These are phyloP conservation scores for Salpingoeca rosetta DNA, from an alignment of 78 protist genomes.

Conservation along the genomic window DNA sequence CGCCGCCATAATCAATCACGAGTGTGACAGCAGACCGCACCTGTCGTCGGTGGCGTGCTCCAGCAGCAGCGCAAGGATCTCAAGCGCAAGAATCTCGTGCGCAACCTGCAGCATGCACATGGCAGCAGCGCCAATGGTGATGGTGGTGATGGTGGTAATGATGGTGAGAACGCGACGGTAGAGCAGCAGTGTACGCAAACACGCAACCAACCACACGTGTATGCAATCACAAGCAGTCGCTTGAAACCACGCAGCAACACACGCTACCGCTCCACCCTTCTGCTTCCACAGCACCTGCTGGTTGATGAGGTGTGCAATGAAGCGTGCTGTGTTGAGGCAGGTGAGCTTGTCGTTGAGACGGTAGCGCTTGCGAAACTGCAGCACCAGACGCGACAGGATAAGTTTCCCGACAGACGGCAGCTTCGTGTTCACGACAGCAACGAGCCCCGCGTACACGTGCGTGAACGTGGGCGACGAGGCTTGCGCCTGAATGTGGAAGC, in stretches of 20 bases:
- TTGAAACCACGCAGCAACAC: too few species aligned
- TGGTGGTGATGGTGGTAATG: slow-evolving; percentile 27
- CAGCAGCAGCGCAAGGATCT: slow-evolving; percentile 70
- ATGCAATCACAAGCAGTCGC: too few species aligned
- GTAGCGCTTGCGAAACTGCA: slow-evolving; percentile 62
- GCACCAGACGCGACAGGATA: slow-evolving; percentile 1
- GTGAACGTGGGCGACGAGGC: slow-evolving; percentile 83
- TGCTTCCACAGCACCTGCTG: too few species aligned
- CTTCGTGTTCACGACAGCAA: slow-evolving; percentile 87
- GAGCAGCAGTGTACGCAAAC: slow-evolving; percentile 43
- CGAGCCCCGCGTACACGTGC: slow-evolving; percentile 87
- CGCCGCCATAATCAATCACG: too few species aligned
- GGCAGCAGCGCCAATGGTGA: slow-evolving; percentile 74
- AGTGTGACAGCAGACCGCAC: too few species aligned
- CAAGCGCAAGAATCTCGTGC: slow-evolving; percentile 63
- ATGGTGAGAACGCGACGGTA: slow-evolving; percentile 70
- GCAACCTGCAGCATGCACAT: slow-evolving; percentile 83
- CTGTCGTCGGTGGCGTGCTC: slow-evolving; percentile 89
- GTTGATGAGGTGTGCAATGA: slow-evolving; percentile 92
- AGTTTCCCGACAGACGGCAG: slow-evolving; percentile 90
- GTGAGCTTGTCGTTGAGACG: slow-evolving; percentile 68
- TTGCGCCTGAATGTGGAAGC: slow-evolving; percentile 50
- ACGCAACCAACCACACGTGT: too few species aligned
- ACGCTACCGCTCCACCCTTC: too few species aligned
- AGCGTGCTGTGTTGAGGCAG: slow-evolving; percentile 22